Base-by-base conservation (phyloP, 257 asterid genomes). In the Misopates orontium region DNA sequence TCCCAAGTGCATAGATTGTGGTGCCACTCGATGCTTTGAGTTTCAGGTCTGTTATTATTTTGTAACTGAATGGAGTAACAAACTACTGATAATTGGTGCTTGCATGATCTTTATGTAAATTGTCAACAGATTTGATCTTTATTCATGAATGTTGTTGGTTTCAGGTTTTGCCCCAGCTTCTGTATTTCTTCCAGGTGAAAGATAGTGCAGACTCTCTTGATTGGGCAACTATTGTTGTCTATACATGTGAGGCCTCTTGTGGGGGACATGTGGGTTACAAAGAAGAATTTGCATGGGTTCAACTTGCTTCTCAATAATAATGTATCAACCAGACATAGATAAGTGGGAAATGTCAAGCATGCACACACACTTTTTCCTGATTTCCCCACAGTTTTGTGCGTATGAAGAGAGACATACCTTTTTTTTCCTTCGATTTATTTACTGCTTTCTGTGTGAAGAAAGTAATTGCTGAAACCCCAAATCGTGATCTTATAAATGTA, bases 221-320 rank as follows among this genome's bases (percentile, higher is more conserved):
- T 59, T 94, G 97, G 99, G 90, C 99, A 48, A 86, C 92, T 41
- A 81, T 94, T 44, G 87, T 64, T 68, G 89, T 86, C 36, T 94
- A 88, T 70, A 83, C 97, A 7, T 90, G 99, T 15, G 91, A 90
- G 77, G 81, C 82, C 18, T 90, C 97, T 0, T 94, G 97, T 49
- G 84, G 75, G 0, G 92, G 64, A 14, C 51, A 72, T 47, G 17
- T 58, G 21, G 82, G 81, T 19, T 90, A 94, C 85, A 86, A 79
- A 69, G 95, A 94, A 59, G 99, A 94, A 69, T 90, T 94, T 71
- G 84, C 85, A 23, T 94, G 95, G 93, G 86, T 90, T 72, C 99
- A 90, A 74, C 83, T 88, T 62, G 80, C 80, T 64, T 77, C 87
- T 50, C 95, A 88, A 75, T 19, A 42, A 41, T 24, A 48, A 7